phyloP scores from a whole-genome alignment of 768 basidiomycete genomes.

The Gloeostereum incarnatum region DNA sequence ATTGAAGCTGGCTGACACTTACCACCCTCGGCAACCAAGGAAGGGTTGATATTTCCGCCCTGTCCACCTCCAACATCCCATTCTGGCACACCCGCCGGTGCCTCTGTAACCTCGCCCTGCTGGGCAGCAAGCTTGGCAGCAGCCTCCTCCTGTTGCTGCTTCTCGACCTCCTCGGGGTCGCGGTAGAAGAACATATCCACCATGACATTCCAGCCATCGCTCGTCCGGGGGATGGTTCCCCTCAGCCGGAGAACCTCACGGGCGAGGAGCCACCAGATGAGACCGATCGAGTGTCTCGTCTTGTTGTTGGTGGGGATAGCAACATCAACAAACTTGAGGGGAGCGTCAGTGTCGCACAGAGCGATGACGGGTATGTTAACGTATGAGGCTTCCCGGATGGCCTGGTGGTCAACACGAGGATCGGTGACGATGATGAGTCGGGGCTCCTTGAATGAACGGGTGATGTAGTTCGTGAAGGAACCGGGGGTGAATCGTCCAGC shows the following conservation, averaged over 20 bases:
- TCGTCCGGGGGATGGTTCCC: conserved; percentile 84
- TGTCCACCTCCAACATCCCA: conserved; percentile 71
- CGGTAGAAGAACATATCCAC: conserved; percentile 99
- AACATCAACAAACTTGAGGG: conserved; percentile 95
- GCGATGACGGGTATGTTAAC: conserved; percentile 99
- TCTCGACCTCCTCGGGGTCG: conserved; percentile 98
- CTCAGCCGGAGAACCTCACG: conserved; percentile 95
- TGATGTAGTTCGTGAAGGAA: conserved; percentile 99
- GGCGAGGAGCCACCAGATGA: conserved; percentile 95
- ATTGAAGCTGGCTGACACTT: conserved; percentile 9
- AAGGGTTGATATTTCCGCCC: conserved; percentile 70
- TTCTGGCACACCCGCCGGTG: conserved; percentile 38
- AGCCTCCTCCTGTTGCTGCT: conserved; percentile 91
- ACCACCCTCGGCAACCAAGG: conserved; percentile 57
- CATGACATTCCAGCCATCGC: conserved; percentile 97
- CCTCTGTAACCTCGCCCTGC: conserved; percentile 40
- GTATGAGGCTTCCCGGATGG: conserved; percentile 98
- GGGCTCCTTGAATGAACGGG: conserved; percentile 99
- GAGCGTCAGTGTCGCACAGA: conserved; percentile 97
- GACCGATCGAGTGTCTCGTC: conserved; percentile 92
- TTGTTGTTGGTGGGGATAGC: conserved; percentile 99
- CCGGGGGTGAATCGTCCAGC: conserved; percentile 99
- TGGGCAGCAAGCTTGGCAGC: conserved; percentile 72
- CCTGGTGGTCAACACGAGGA: conserved; percentile 99
- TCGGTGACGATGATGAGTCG: conserved; percentile 98